Base-by-base conservation (phyloP, 2,329 filamentous ascomycete genomes). In the Colletotrichum tanaceti region DNA sequence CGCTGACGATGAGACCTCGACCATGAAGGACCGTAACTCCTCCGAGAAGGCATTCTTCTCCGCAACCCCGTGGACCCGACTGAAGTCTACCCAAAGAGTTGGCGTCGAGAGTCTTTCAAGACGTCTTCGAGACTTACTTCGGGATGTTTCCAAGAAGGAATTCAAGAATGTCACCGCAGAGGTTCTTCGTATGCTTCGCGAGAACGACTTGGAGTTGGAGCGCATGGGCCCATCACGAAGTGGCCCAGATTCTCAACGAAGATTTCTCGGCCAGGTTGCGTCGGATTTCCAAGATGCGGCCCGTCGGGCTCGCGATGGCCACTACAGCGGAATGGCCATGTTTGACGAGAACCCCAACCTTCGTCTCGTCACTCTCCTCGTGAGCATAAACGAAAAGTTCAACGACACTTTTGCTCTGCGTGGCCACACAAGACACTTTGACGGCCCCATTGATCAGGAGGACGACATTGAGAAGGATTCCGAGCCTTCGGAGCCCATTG, bases 21-120 rank as follows among this genome's bases (percentile, higher is more conserved):
- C 73, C 0, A 63, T 80, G 0, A 64, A 73, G 0, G 70, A 80
- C 0, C 78, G 82, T 0, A 72, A 77, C 6, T 54, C 41, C 0
- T 65, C 73, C 0, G 84, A 85, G 67, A 73, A 63, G 1, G 58
- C 39, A 0, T 83, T 86, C 65, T 85, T 85, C 53, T 22, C 67
- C 0, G 16, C 74, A 0, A 54, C 70, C 0, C 79, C 79, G 0
- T 86, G 83, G 84, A 71, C 69, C 0, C 65, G 11, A 0, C 71
- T 81, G 0, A 82, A n/a, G 0, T 67, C 73, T 0, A 47, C 68
- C 0, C 75, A 78, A 0, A 74, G 76, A 0, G 61, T 79, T 0
- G 83, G 83, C 0, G 78, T 81, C 0, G 68, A 58, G 0, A 76
- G 79, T 0, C 73, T 86, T 14, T 78, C 77, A 22, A 14, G 9